Evolutionary conservation across 2,329 filamentous ascomycete genomes (phyloP), one percentile per base, ranked within the genome.

Genomic region (Reticulascus tulasneorum): DNA sequence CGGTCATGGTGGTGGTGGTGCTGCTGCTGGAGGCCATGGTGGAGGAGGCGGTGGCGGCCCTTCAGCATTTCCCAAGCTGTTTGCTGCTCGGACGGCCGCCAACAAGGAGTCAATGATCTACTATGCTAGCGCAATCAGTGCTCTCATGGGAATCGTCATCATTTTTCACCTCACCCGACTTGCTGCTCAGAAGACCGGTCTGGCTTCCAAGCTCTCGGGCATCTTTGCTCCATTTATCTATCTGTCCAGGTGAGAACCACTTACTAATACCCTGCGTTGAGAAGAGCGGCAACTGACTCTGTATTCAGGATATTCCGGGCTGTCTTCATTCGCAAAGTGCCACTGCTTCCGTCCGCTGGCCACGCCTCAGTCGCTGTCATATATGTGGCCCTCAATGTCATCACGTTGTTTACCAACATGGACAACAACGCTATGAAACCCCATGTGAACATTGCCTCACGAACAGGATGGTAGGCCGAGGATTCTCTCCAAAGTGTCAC

Each of bases 401-500:
- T 55, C 12, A 39, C 57, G 13, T 47, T 50, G 6, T 60, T 67
- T 27, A 52, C 50, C 8, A 54, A 60, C 35, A 39, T 60, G n/a
- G 50, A 63, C 35, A 52, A 55, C 29, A 40, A 47, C 9, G 53
- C 48, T 16, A 43, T 62, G 45, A 29, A 49, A 1, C 38, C 55
- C 19, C 40, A 50, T 19, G 49, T 54, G 16, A 65, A 63, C 34
- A 27, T 67, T n/a, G 59, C 55, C 3, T 54, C 63, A 16, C 49
- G 64, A 25, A 50, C 59, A 11, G 64, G 55, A 38, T 67, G 64
- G 64, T 64, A 40, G 42, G 59, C 46, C n/a, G n/a, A n/a, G 8
- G 5, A 8, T 9, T 8, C 16, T 7, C 17, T 20, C 7, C 23
- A 6, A n/a, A 10, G 8, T 22, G 8, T 4, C 15, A 16, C 10